Evolutionary conservation across 257 asterid genomes (phyloP), one percentile per base, ranked within the genome.

Genomic region (Sherardia arvensis): DNA sequence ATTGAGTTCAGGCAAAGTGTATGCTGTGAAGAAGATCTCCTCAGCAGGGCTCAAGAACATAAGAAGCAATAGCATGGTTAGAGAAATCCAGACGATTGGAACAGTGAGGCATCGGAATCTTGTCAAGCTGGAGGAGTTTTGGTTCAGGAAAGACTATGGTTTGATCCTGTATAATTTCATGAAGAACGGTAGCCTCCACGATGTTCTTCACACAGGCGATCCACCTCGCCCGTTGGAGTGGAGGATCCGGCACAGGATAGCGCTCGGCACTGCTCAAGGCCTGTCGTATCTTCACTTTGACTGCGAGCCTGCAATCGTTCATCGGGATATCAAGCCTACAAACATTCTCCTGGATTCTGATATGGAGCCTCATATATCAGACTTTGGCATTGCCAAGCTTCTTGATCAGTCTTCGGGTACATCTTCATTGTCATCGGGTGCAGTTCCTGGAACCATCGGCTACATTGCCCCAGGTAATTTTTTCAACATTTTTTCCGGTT

Each of bases 381-480:
- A 89, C 72, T 89, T 89, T 55, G 97, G 97, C 67, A 81, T 87
- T 66, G 91, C 97, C 61, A 87, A 83, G 83, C 85, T 89, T 69
- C 70, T 89, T 77, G 91, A 87, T 47, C 89, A 80, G 61, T 74
- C 55, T 10, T 38, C 47, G 47, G 27, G 94, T 4, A 8, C 95
- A 7, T 78, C 78, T 70, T 76, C 83, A 4, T 14, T 73, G 25
- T 66, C 75, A 36, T 83, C 80, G 58, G 74, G 70, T 48, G 59
- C 62, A 26, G 75, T 89, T 62, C 83, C 70, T 68, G 97, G 97
- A 55, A 87, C 94, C 21, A 66, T 82, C 29, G 94, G 94, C 29
- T 90, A 87, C 77, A 83, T 90, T 60, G 95, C 97, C 70, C 95
- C 95, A 81, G 95, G 94, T 90, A 85, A 38, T 10, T 38, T 17